phyloP scores from a whole-genome alignment of 352 stramenopile species.

The Globisporangium cylindrosporum region DNA sequence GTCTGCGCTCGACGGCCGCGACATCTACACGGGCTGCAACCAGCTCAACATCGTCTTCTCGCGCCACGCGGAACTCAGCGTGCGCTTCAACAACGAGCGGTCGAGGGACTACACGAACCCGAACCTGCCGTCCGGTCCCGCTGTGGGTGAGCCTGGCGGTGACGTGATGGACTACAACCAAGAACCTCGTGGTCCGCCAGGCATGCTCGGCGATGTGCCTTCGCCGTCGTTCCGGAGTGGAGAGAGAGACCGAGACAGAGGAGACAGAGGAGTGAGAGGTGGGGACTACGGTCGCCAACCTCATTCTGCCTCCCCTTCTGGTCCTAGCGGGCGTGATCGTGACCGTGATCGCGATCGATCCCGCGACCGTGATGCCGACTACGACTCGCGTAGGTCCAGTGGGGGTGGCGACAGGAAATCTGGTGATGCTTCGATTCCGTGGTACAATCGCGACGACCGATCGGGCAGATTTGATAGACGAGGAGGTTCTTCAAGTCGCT shows the following conservation, averaged over 20 bases:
- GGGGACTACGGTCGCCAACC: conserved; percentile 6
- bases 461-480: conserved; percentile 7
- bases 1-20: conserved; percentile 64
- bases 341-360: conserved; percentile 8
- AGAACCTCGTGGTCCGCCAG: conserved; percentile 4
- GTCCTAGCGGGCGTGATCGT: neutral
- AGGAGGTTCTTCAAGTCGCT: neutral
- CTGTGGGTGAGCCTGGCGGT: neutral
- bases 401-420: neutral
- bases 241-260: neutral
- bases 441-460: conserved; percentile 19
- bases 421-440: neutral
- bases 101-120: conserved; percentile 77
- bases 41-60: conserved; percentile 79
- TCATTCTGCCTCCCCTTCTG: neutral
- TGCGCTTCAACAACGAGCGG: conserved; percentile 77
- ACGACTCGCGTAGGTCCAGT: conserved; percentile 1
- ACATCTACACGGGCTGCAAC: conserved; percentile 88
- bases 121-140: conserved; percentile 48
- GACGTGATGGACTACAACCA: conserved; percentile 16
- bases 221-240: conserved; percentile 3
- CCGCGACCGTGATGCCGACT: conserved; percentile 4
- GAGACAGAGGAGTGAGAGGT: neutral
- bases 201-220: conserved; percentile 13
- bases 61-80: conserved; percentile 57